phyloP scores from a whole-genome alignment of 2,329 filamentous ascomycete species.

The Diplodia sapinea region DNA sequence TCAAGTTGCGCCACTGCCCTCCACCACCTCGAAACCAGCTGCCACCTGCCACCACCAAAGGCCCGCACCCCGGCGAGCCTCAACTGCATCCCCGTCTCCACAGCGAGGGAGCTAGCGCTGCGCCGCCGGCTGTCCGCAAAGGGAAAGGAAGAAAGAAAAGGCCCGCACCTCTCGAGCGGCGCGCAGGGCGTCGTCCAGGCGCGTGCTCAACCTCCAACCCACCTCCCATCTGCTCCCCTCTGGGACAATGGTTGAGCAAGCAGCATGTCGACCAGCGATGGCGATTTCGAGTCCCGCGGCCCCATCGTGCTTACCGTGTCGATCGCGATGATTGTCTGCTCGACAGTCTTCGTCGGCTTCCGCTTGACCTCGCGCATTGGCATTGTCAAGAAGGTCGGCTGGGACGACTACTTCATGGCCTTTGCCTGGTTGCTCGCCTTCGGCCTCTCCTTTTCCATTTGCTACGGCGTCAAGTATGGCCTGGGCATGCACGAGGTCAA shows the following conservation, averaged over 20 bases:
- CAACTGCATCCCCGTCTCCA: conserved; percentile 4
- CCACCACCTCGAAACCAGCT: conserved; percentile 1
- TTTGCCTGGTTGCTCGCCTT: conserved; percentile 76
- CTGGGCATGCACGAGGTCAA: conserved; percentile 71
- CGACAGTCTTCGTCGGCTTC: conserved; percentile 75
- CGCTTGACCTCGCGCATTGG: conserved; percentile 74
- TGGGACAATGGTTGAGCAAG: conserved; percentile 30
- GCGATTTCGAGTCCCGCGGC: conserved; percentile 36
- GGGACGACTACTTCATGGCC: conserved; percentile 83
- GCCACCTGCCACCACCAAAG: background rate
- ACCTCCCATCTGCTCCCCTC: background rate
- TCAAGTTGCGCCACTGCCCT: conserved; percentile 18
- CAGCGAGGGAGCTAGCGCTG: conserved; percentile 4
- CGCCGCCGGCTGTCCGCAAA: background rate
- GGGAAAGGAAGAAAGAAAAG: conserved; percentile 1
- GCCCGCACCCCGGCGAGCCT: background rate
- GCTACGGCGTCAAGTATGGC: conserved; percentile 67
- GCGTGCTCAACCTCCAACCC: background rate
- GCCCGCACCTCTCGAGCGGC: background rate
- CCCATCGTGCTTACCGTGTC: conserved; percentile 70
- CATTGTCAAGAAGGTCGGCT: conserved; percentile 73
- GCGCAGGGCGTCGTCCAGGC: background rate
- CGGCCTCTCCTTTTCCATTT: conserved; percentile 70
- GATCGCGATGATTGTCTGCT: conserved; percentile 69
- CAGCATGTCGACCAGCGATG: conserved; percentile 31